Conservation (phyloP, 2,329 filamentous ascomycete species). For the Podosphaera aphanis region DNA sequence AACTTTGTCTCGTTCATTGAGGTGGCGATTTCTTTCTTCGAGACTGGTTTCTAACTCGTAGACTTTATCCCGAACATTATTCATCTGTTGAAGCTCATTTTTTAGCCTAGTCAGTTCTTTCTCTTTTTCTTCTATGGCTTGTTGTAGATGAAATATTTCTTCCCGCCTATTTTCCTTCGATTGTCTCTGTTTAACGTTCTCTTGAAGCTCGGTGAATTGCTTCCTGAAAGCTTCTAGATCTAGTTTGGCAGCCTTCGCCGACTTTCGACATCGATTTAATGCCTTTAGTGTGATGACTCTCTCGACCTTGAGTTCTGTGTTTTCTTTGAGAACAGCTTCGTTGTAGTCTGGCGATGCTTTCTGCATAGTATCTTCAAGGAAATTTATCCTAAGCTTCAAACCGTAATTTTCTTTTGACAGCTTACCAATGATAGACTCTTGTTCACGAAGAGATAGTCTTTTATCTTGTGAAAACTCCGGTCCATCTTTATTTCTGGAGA, state of each 20-base stretch:
- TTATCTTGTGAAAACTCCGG: slow-evolving; percentile 61
- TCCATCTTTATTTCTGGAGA: slow-evolving; percentile 37
- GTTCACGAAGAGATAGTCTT: slow-evolving; percentile 73
- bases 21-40: slow-evolving; percentile 48
- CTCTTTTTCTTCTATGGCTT: slow-evolving; percentile 32
- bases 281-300: slow-evolving; percentile 77
- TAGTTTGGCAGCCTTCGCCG: slow-evolving; percentile 56
- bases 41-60: slow-evolving; percentile 54
- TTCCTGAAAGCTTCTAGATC: slow-evolving; percentile 66
- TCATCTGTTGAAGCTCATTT: slow-evolving; percentile 32
- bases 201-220: slow-evolving; percentile 62
- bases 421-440: slow-evolving; percentile 84
- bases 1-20: slow-evolving; percentile 55
- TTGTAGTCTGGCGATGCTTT: slow-evolving; percentile 80
- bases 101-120: slow-evolving; percentile 25
- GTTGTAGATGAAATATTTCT: slow-evolving; percentile 34
- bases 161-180: slow-evolving; percentile 44
- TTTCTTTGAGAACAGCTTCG: slow-evolving; percentile 72
- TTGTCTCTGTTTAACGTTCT: slow-evolving; percentile 55
- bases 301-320: slow-evolving; percentile 86
- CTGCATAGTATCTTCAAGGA: slow-evolving; percentile 70
- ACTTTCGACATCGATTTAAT: slow-evolving; percentile 66
- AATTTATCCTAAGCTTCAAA: slow-evolving; percentile 90
- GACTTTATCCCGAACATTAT: slow-evolving; percentile 49
- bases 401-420: slow-evolving; percentile 98